Evolutionary conservation across 495 filamentous ascomycete species (phyloP).

Genomic region (Neurospora sp.): DNA sequence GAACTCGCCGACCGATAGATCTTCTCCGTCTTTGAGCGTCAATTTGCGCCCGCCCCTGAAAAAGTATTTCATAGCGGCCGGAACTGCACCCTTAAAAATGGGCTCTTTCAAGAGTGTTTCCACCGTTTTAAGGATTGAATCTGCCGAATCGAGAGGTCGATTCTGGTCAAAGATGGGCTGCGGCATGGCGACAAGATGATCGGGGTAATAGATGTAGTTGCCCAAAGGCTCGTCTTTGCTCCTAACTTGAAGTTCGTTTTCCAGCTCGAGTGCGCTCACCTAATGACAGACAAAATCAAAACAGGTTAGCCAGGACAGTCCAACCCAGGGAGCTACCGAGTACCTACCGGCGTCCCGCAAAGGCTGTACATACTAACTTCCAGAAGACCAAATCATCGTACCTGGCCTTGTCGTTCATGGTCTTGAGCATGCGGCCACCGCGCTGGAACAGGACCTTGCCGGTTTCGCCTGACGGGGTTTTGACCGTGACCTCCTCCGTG

Average conservation of each 20-base stretch:
- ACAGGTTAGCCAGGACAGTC: not conserved
- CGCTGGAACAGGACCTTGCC: constrained; percentile 64
- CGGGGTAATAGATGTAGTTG: constrained; percentile 88
- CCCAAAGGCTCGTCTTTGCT: constrained; percentile 41
- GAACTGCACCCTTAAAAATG: constrained; percentile 44
- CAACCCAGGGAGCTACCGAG: not conserved
- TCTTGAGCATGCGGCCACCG: constrained; percentile 71
- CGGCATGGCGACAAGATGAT: constrained; percentile 57
- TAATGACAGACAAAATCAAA: constrained; percentile 21
- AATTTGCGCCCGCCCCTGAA: constrained; percentile 6
- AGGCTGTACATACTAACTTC: constrained; percentile 29
- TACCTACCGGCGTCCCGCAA: not conserved
- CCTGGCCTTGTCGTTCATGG: constrained; percentile 18
- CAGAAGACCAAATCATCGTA: constrained; percentile 35
- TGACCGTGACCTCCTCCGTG: constrained; percentile 52
- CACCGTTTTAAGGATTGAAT: constrained; percentile 14
- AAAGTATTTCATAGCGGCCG: constrained; percentile 27
- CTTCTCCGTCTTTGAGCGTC: constrained; percentile 18
- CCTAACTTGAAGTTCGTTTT: constrained; percentile 43
- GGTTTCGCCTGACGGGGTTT: constrained; percentile 30
- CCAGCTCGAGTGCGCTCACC: constrained; percentile 54
- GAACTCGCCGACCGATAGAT: constrained; percentile 69
- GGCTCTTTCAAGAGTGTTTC: constrained; percentile 48
- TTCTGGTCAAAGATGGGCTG: constrained; percentile 10
- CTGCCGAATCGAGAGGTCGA: not conserved